A percentile compares a stretch with the other conserved stretches of the same genome.
Evolutionary conservation across 78 protist species (phyloP).

Genomic region (Dictyostelium intermedium): DNA sequence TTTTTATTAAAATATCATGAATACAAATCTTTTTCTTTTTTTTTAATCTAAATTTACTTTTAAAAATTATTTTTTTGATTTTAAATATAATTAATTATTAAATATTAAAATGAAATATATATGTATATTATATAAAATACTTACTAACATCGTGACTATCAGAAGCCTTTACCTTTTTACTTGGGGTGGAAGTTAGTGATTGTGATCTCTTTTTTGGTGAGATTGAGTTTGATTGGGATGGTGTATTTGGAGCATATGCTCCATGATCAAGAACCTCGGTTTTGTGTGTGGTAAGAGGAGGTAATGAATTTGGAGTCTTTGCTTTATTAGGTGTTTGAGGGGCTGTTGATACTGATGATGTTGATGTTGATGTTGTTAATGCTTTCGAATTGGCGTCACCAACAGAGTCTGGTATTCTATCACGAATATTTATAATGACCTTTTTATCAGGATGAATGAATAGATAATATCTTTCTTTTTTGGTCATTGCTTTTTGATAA

Average conservation of each 20-base stretch:
- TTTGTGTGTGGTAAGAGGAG: not conserved
- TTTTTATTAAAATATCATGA: not conserved
- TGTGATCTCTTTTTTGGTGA: not conserved
- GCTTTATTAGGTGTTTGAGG: not conserved
- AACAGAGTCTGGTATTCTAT: not conserved
- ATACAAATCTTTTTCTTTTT: not conserved
- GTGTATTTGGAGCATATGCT: not conserved
- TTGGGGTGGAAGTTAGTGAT: not conserved
- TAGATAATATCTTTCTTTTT: not conserved
- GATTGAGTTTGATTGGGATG: not conserved
- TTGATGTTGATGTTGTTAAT: not conserved
- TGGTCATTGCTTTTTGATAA: not conserved
- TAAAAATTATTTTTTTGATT: not conserved
- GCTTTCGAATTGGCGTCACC: not conserved
- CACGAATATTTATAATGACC: not conserved
- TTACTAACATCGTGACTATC: not conserved
- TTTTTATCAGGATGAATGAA: not conserved
- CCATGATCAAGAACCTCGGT: not conserved
- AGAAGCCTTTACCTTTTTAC: not conserved
- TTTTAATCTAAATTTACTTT: not conserved
- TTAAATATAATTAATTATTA: not conserved
- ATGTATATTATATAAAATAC: not conserved
- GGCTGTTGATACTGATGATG: not conserved
- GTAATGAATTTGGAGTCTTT: not conserved
- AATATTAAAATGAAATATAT: not conserved